phyloP scores from a whole-genome alignment of 2,329 filamentous ascomycete species.

The Microsporum canis region DNA sequence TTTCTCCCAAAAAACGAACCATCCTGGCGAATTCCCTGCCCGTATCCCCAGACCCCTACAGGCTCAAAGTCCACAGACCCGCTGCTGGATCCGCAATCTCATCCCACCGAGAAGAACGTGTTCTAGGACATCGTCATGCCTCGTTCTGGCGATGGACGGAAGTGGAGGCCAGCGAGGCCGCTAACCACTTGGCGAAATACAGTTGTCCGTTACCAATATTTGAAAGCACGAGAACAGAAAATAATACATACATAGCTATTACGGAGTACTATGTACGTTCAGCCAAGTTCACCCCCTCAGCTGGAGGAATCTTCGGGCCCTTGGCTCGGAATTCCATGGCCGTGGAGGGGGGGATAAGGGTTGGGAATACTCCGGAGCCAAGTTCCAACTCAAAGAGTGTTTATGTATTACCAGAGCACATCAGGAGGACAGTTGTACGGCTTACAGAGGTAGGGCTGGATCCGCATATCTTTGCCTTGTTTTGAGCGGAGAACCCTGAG shows the following conservation, averaged over 20 bases:
- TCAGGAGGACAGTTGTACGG: not conserved
- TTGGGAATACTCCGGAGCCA: not conserved
- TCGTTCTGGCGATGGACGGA: not conserved
- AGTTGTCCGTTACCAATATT: not conserved
- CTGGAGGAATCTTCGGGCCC: not conserved
- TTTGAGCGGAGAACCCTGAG: not conserved
- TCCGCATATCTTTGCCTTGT: not conserved
- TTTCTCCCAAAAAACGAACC: not conserved
- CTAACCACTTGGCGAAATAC: constrained; percentile 2
- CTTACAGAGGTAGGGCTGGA: not conserved
- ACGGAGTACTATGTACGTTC: not conserved
- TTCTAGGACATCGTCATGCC: not conserved
- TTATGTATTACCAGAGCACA: not conserved
- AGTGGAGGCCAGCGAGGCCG: not conserved
- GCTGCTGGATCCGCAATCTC: not conserved
- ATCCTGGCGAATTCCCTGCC: not conserved
- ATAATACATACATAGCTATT: too few species aligned
- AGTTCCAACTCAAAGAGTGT: not conserved
- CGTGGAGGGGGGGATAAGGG: not conserved
- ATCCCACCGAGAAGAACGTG: not conserved
- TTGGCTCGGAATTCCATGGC: not conserved
- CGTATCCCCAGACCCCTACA: not conserved
- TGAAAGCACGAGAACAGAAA: too few species aligned
- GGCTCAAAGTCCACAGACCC: not conserved
- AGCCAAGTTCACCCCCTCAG: not conserved